A percentile compares a stretch with the other conserved stretches of the same genome.
phyloP scores from a whole-genome alignment of 495 filamentous ascomycete genomes.

The Penicillium dipodomyicola region DNA sequence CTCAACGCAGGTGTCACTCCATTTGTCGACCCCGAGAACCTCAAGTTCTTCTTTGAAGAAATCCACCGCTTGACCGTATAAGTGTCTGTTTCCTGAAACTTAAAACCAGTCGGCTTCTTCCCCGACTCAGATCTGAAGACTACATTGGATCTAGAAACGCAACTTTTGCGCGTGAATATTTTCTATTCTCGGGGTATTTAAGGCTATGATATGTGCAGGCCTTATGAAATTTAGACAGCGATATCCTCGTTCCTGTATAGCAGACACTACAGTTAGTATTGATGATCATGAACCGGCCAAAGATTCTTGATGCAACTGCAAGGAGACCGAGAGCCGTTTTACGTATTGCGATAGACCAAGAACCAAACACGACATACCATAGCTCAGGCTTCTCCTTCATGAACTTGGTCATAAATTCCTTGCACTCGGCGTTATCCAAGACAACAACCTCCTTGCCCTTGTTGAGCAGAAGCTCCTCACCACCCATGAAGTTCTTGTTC shows the following conservation, averaged over 20 bases:
- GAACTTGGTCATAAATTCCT: conserved; percentile 72
- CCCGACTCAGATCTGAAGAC: conserved; percentile 1
- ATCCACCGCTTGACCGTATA: conserved; percentile 62
- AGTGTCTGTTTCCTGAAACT: neutral
- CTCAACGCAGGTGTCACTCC: conserved; percentile 73
- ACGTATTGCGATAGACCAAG: neutral
- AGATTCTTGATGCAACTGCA: neutral
- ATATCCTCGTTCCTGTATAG: conserved; percentile 71
- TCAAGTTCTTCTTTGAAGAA: conserved; percentile 92
- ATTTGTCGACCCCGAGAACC: conserved; percentile 84
- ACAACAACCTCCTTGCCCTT: conserved; percentile 75
- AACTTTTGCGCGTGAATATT: neutral
- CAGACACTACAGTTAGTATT: conserved; percentile 21
- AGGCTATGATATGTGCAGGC: conserved; percentile 24
- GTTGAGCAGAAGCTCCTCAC: conserved; percentile 68
- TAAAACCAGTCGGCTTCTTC: conserved; percentile 15
- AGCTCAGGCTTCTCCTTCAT: conserved; percentile 72
- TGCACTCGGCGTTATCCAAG: conserved; percentile 65
- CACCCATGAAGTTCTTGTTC: conserved; percentile 74
- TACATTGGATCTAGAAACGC: conserved; percentile 1
- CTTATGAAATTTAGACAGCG: conserved; percentile 56
- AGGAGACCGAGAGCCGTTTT: conserved; percentile 8
- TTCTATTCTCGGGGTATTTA: conserved; percentile 2
- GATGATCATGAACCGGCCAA: conserved; percentile 3
- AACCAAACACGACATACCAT: conserved; percentile 54